These are phyloP conservation scores for Suillus subaureus DNA, from an alignment of 768 basidiomycete genomes.

Conservation along the genomic window DNA sequence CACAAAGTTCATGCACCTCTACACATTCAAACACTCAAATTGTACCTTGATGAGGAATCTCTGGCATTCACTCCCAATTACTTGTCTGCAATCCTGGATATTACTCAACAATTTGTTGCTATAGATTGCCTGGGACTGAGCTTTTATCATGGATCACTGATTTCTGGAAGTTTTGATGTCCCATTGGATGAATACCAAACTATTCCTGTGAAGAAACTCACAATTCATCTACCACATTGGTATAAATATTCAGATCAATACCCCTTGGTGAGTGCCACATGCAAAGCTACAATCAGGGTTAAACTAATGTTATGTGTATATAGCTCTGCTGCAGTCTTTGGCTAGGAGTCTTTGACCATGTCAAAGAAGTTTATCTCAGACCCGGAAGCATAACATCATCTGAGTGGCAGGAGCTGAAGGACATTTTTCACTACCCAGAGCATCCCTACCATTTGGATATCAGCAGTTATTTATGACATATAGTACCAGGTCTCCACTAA, in stretches of 20 bases:
- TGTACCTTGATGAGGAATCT: background rate
- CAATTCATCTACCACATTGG: no score
- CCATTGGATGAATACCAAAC: no score
- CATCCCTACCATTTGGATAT: background rate
- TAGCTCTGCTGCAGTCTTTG: background rate
- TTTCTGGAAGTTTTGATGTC: no score
- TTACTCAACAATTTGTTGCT: background rate
- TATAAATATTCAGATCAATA: no score
- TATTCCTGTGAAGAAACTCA: no score
- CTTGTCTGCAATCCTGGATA: background rate
- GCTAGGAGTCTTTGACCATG: background rate
- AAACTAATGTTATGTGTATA: background rate
- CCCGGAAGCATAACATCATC: background rate
- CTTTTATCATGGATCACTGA: no score
- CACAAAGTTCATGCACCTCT: background rate
- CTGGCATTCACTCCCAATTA: background rate
- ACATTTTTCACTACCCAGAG: background rate
- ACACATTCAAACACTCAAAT: background rate
- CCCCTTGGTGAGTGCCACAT: no score
- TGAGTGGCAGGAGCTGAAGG: background rate
- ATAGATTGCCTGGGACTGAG: no score
- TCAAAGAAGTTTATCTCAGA: background rate
- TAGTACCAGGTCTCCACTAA: background rate
- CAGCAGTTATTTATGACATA: background rate
- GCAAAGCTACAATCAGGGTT: background rate